Conservation (phyloP, 352 stramenopile species). For the Pythium pyrilobum region DNA sequence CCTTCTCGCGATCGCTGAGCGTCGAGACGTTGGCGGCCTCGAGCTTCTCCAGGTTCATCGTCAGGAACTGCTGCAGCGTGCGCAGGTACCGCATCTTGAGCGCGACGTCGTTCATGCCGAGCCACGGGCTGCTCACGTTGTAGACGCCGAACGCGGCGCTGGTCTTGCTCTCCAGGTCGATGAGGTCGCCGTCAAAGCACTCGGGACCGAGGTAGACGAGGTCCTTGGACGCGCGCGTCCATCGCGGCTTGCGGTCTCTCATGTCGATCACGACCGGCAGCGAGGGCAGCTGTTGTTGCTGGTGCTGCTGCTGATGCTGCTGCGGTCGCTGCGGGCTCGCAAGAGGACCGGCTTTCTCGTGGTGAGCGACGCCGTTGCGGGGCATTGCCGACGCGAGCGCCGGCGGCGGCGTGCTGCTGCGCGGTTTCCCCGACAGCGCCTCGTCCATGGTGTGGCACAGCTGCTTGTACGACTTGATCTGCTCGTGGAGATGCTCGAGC, state of each 20-base stretch:
- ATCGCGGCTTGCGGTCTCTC: slow-evolving; percentile 40
- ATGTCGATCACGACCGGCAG: slow-evolving; percentile 5
- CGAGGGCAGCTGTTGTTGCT: background rate
- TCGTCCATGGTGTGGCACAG: slow-evolving; percentile 83
- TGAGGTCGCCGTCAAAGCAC: slow-evolving; percentile 63
- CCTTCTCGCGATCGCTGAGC: slow-evolving; percentile 36
- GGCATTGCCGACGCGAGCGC: too few species aligned
- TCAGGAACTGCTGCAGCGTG: slow-evolving; percentile 65
- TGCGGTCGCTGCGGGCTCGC: background rate
- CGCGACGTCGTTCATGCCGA: slow-evolving; percentile 66
- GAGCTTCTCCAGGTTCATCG: slow-evolving; percentile 54
- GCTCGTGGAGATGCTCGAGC: slow-evolving; percentile 78
- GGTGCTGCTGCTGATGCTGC: background rate
- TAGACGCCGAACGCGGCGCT: slow-evolving; percentile 49
- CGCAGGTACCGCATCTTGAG: slow-evolving; percentile 72
- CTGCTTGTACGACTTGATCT: slow-evolving; percentile 81
- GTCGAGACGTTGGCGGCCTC: slow-evolving; percentile 28
- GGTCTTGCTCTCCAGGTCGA: slow-evolving; percentile 51
- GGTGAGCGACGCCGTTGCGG: background rate
- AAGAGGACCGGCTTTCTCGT: background rate
- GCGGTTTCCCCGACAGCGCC: slow-evolving; percentile 20
- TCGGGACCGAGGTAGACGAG: slow-evolving; percentile 56
- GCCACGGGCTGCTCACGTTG: slow-evolving; percentile 50
- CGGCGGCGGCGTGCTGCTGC: slow-evolving; percentile 7
- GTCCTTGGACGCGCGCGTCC: slow-evolving; percentile 46